Conservation (phyloP, 2,329 filamentous ascomycete species). For the Pseudodiploospora longispora region DNA sequence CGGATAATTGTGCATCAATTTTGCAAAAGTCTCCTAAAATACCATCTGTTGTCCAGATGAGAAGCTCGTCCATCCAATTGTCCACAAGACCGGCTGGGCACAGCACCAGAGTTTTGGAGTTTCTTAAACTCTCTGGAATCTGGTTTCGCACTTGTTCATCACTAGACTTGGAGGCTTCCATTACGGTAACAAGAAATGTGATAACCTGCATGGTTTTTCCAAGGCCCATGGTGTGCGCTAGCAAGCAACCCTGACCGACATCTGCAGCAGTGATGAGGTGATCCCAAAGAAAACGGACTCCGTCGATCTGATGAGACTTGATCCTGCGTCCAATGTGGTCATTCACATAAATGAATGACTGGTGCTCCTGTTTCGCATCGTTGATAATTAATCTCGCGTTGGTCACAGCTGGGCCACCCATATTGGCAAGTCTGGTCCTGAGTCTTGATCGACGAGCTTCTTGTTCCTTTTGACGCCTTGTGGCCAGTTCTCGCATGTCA, state of each 20-base stretch:
- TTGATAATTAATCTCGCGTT: constrained; percentile 56
- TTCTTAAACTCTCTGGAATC: constrained; percentile 57
- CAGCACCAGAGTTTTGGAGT: constrained; percentile 60
- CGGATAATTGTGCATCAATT: constrained; percentile 36
- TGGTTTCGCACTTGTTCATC: constrained; percentile 52
- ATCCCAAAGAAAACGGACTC: constrained; percentile 84
- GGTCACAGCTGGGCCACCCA: constrained; percentile 34
- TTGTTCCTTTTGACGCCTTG: constrained; percentile 44
- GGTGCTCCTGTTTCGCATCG: constrained; percentile 50
- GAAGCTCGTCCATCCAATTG: constrained; percentile 77
- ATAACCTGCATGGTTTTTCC: constrained; percentile 92
- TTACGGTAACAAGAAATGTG: constrained; percentile 68
- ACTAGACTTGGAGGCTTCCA: constrained; percentile 53
- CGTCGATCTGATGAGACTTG: constrained; percentile 72
- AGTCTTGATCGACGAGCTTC: constrained; percentile 42
- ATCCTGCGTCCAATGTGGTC: constrained; percentile 55
- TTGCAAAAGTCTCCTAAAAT: constrained; percentile 49
- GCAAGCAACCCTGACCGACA: constrained; percentile 63
- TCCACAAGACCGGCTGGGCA: constrained; percentile 68
- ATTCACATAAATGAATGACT: constrained; percentile 58
- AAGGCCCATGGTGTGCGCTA: constrained; percentile 86
- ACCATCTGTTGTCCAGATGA: constrained; percentile 54
- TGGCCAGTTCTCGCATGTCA: constrained; percentile 47
- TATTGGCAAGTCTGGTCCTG: constrained; percentile 36
- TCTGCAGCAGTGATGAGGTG: constrained; percentile 58